phyloP scores from a whole-genome alignment of 2,329 filamentous ascomycete genomes.

The Lecanicillium sp. region DNA sequence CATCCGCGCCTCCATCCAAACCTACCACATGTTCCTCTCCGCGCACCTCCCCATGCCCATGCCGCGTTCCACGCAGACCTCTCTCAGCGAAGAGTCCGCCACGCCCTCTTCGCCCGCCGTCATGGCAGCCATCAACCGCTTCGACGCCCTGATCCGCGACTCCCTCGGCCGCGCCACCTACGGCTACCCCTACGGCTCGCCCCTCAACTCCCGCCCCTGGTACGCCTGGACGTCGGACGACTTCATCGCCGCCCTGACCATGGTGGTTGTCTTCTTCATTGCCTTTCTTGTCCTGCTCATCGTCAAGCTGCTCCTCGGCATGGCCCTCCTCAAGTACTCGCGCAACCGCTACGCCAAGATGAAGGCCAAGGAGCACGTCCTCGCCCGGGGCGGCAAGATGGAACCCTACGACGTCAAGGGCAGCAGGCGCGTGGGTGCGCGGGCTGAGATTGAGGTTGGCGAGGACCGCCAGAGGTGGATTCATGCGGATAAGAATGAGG shows the following conservation, averaged over 20 bases:
- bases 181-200: conserved; percentile 40
- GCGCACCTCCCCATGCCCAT: conserved; percentile 74
- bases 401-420: conserved; percentile 61
- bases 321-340: conserved; percentile 74
- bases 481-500: conserved; percentile 76
- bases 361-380: conserved; percentile 58
- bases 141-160: conserved; percentile 67
- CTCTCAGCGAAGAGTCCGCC: conserved; percentile 56
- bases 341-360: conserved; percentile 73
- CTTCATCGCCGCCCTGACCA: conserved; percentile 67
- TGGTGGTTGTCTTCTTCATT: conserved; percentile 78
- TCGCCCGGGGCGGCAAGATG: conserved; percentile 31
- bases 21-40: conserved; percentile 95
- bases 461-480: conserved; percentile 83
- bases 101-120: conserved; percentile 64
- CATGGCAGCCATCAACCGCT: conserved; percentile 68
- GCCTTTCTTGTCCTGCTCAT: conserved; percentile 79
- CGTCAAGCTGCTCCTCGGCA: conserved; percentile 78
- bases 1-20: conserved; percentile 88
- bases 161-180: conserved; percentile 71
- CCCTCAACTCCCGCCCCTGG: conserved; percentile 34
- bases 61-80: conserved; percentile 55
- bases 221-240: conserved; percentile 61
- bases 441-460: conserved; percentile 78
- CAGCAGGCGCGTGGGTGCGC: conserved; percentile 69